phyloP scores from a whole-genome alignment of 176 grass and related monocot species.

The Oryza glaberrima region DNA sequence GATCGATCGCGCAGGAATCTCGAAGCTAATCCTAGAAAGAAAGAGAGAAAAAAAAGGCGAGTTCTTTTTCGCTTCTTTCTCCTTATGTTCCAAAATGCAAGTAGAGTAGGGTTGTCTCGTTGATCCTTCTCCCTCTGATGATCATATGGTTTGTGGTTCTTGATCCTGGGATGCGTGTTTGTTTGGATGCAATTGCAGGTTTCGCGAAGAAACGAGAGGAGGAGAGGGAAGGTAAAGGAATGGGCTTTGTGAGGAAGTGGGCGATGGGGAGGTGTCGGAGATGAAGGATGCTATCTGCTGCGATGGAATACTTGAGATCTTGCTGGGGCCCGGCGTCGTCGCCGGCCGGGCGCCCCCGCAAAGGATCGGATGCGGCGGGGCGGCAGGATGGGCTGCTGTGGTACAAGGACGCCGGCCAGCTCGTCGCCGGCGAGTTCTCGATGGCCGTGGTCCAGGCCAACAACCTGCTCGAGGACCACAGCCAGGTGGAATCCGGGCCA shows the following conservation, averaged over 20 bases:
- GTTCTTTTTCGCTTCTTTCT: slow-evolving; percentile 36
- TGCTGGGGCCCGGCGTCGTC: slow-evolving; percentile 70
- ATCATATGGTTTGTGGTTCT: slow-evolving; percentile 28
- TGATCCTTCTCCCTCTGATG: slow-evolving; percentile 35
- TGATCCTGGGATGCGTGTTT: slow-evolving; percentile 33
- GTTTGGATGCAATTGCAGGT: slow-evolving; percentile 34
- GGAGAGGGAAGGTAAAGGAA: slow-evolving; percentile 11
- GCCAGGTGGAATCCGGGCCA: slow-evolving; percentile 80
- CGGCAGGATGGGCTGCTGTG: slow-evolving; percentile 79
- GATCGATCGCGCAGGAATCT: slow-evolving; percentile 41
- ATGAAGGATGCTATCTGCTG: slow-evolving; percentile 63
- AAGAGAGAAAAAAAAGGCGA: slow-evolving; percentile 25
- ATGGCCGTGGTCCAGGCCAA: slow-evolving; percentile 96
- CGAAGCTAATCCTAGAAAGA: slow-evolving; percentile 29
- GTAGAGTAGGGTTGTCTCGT: slow-evolving; percentile 13
- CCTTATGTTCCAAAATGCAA: slow-evolving; percentile 49
- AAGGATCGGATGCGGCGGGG: slow-evolving; percentile 54
- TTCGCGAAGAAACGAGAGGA: slow-evolving; percentile 11
- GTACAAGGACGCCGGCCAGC: slow-evolving; percentile 81
- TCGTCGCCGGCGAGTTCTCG: slow-evolving; percentile 73
- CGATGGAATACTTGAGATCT: slow-evolving; percentile 74
- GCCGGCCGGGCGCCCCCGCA: slow-evolving; percentile 40
- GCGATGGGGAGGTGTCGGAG: slow-evolving; percentile 49
- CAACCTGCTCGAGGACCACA: slow-evolving; percentile 82
- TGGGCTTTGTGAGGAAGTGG: slow-evolving; percentile 32